These are phyloP conservation scores for Dactylis glomerata DNA, from an alignment of 176 grass and related monocot species.

Conservation along the genomic window DNA sequence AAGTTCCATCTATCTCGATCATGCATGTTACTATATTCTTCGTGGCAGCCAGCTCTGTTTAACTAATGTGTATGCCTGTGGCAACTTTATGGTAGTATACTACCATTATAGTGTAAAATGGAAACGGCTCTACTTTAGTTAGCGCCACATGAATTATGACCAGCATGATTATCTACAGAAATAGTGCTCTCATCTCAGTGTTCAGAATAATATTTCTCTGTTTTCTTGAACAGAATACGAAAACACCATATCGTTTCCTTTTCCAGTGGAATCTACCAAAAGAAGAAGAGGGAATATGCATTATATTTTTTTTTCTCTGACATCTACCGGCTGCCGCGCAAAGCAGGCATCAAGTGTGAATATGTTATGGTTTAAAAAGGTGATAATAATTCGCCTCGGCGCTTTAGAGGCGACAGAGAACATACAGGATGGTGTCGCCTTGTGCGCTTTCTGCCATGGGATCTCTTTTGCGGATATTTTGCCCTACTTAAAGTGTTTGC, in stretches of 20 bases:
- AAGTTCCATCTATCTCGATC: slow-evolving; percentile 13
- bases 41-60: slow-evolving; percentile 9
- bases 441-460: slow-evolving; percentile 43
- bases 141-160: slow-evolving; percentile 24
- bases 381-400: slow-evolving; percentile 25
- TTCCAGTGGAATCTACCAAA: slow-evolving; percentile 30
- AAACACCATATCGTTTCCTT: neutral
- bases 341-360: slow-evolving; percentile 26
- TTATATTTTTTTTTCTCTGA: neutral
- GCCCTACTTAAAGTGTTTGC: slow-evolving; percentile 17
- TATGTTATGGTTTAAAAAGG: slow-evolving; percentile 30
- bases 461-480: slow-evolving; percentile 47
- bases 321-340: slow-evolving; percentile 17
- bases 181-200: neutral
- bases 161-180: neutral
- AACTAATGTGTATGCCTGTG: slow-evolving; percentile 8
- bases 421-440: slow-evolving; percentile 22
- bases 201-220: neutral
- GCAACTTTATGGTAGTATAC: slow-evolving; percentile 19
- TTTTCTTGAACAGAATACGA: neutral
- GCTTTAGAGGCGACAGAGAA: slow-evolving; percentile 30
- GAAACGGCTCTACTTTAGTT: slow-evolving; percentile 21
- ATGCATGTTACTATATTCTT: slow-evolving; percentile 40
- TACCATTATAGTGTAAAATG: slow-evolving; percentile 6
- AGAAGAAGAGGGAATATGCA: slow-evolving; percentile 17